Conservation (phyloP, 352 stramenopile species). For the Phytophthora brassicae region DNA sequence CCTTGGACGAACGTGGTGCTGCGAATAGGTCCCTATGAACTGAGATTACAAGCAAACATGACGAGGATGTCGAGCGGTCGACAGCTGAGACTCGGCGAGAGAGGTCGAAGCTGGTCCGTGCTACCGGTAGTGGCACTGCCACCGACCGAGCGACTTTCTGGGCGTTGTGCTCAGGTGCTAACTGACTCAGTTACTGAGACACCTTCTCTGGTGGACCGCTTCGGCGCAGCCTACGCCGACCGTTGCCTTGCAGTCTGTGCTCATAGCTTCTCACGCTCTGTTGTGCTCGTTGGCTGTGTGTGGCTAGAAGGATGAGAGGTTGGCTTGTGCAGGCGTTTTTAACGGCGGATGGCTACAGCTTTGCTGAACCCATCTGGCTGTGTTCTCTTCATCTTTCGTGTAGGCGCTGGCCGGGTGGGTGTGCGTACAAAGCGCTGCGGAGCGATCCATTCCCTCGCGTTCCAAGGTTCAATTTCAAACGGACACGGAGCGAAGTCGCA, state of each 20-base stretch:
- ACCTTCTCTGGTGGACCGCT: slow-evolving; percentile 11
- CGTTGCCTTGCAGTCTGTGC: no score
- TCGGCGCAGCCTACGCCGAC: no score
- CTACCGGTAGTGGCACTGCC: no score
- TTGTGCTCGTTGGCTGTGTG: not conserved
- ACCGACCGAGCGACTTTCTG: slow-evolving; percentile 3
- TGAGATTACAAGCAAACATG: slow-evolving; percentile 4
- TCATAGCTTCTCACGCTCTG: no score
- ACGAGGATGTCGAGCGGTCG: slow-evolving; percentile 6
- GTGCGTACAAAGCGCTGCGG: not conserved
- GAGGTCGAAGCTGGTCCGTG: not conserved
- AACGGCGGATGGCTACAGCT: not conserved
- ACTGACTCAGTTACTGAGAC: no score
- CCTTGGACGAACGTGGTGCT: not conserved
- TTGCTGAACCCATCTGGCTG: not conserved
- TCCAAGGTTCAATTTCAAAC: slow-evolving; percentile 27
- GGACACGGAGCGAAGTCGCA: slow-evolving; percentile 6
- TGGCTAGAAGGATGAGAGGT: not conserved
- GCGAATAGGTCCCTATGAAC: not conserved
- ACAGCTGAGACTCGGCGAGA: no score
- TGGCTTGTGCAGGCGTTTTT: no score
- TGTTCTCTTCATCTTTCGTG: not conserved
- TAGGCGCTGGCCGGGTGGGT: not conserved
- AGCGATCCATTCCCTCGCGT: slow-evolving; percentile 11
- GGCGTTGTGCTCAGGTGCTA: slow-evolving; percentile 12